phyloP scores from a whole-genome alignment of 2,329 filamentous ascomycete genomes.

The Emericellopsis atlantica region DNA sequence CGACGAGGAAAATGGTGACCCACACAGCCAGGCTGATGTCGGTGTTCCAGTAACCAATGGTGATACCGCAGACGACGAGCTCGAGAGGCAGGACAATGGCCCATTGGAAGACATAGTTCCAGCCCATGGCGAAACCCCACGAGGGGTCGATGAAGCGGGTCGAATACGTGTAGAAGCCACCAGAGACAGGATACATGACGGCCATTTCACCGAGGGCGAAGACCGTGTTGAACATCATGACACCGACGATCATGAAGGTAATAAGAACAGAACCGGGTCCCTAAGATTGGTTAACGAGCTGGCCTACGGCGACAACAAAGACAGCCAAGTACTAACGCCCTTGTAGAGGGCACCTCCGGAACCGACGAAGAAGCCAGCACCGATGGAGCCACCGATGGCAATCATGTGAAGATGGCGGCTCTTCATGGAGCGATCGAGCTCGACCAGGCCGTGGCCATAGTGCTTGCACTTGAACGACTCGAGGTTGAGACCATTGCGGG shows the following conservation, averaged over 20 bases:
- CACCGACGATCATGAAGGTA: constrained; percentile 34
- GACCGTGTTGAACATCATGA: constrained; percentile 42
- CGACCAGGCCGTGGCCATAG: constrained; percentile 17
- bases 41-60: constrained; percentile 34
- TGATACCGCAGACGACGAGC: constrained; percentile 35
- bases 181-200: constrained; percentile 44
- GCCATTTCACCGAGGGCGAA: constrained; percentile 46
- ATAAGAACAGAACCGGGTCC: constrained; percentile 21
- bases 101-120: constrained; percentile 37
- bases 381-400: constrained; percentile 38
- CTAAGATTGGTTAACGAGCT: constrained; percentile 4
- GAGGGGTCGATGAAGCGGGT: constrained; percentile 46
- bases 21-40: constrained; percentile 31
- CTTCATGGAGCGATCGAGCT: constrained; percentile 33
- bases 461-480: constrained; percentile 23
- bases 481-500: constrained; percentile 22
- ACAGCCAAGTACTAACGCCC: constrained; percentile 22
- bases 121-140: constrained; percentile 41
- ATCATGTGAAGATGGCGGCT: constrained; percentile 47
- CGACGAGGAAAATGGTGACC: constrained; percentile 35
- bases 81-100: constrained; percentile 32
- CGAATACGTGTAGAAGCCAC: constrained; percentile 47
- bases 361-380: constrained; percentile 44
- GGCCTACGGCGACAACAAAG: neutral
- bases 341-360: constrained; percentile 34